A percentile compares a stretch with the other conserved stretches of the same genome.
Conservation (phyloP, 495 filamentous ascomycete species). For the Antarctomyces pellizariae region DNA sequence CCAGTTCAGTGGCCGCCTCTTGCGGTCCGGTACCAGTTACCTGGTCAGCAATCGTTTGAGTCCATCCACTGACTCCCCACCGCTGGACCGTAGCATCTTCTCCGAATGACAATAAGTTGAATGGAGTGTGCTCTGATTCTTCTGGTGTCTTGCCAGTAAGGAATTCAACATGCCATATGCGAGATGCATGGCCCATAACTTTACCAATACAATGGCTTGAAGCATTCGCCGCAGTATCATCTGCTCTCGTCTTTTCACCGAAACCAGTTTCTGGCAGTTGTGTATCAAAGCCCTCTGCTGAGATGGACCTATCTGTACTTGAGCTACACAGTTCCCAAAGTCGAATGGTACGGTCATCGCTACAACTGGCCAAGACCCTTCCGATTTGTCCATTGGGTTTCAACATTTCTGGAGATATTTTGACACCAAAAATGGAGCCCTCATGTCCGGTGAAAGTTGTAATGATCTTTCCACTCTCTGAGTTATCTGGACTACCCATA, state of each 20-base stretch:
- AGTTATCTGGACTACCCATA: conserved; percentile 6
- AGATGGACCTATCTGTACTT: too few species aligned
- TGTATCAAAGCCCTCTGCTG: too few species aligned
- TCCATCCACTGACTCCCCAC: conserved; percentile 33
- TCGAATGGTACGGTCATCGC: conserved; percentile 78
- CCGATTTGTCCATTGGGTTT: conserved; percentile 14
- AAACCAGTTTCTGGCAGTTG: conserved; percentile 27
- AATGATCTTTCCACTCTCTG: conserved; percentile 23
- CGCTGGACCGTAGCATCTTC: conserved; percentile 53
- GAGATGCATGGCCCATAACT: conserved; percentile 63
- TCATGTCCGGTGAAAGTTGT: conserved; percentile 72
- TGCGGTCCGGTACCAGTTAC: too few species aligned
- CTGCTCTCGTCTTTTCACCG: conserved; percentile 8
- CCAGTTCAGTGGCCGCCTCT: too few species aligned
- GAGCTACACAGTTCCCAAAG: conserved; percentile 71
- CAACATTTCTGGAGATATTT: conserved; percentile 38
- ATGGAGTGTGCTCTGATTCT: conserved; percentile 5
- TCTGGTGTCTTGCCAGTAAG: conserved; percentile 13
- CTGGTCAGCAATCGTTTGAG: too few species aligned
- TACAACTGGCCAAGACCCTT: conserved; percentile 67
- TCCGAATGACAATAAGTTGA: conserved; percentile 44
- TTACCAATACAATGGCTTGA: conserved; percentile 25
- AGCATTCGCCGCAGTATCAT: background rate
- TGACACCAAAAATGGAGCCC: conserved; percentile 77
- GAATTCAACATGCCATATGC: conserved; percentile 75